phyloP scores from a whole-genome alignment of 116 monocot genomes.

The Posidonia oceanica region DNA sequence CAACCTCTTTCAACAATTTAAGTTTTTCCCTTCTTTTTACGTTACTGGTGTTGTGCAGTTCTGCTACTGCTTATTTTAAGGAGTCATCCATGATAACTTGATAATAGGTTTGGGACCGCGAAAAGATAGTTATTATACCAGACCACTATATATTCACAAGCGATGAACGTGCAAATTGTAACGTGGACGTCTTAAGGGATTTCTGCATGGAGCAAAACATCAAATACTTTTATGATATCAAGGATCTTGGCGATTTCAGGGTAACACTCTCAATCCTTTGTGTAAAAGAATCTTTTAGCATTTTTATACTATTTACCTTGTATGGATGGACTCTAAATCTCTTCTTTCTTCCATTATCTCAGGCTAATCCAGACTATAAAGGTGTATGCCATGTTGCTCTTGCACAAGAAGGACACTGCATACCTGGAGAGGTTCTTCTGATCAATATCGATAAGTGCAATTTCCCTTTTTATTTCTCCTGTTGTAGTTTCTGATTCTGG shows the following conservation, averaged over 20 bases:
- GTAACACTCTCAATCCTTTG: conserved; percentile 24
- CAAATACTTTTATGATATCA: conserved; percentile 96
- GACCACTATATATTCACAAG: conserved; percentile 98
- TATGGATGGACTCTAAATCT: not conserved
- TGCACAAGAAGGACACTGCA: conserved; percentile 98
- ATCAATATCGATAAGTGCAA: no score
- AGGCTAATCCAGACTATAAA: conserved; percentile 88
- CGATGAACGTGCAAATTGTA: conserved; percentile 94
- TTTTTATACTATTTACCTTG: not conserved
- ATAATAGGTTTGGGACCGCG: conserved; percentile 86
- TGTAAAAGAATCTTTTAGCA: not conserved
- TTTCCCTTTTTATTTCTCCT: no score
- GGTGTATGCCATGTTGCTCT: conserved; percentile 96
- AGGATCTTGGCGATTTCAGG: conserved; percentile 87
- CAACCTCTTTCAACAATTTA: no score
- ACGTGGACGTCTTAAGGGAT: conserved; percentile 93
- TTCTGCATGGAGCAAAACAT: conserved; percentile 87
- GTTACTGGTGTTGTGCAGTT: no score
- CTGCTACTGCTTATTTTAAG: not conserved
- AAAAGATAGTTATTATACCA: conserved; percentile 93
- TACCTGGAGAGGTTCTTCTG: conserved; percentile 82
- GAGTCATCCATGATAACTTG: not conserved
- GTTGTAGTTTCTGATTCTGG: not conserved
- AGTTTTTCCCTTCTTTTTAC: no score
- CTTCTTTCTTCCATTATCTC: conserved; percentile 4